A percentile compares a stretch with the other conserved stretches of the same genome.
phyloP scores from a whole-genome alignment of 164 flowering plant genomes.

The Liriodendron chinense region DNA sequence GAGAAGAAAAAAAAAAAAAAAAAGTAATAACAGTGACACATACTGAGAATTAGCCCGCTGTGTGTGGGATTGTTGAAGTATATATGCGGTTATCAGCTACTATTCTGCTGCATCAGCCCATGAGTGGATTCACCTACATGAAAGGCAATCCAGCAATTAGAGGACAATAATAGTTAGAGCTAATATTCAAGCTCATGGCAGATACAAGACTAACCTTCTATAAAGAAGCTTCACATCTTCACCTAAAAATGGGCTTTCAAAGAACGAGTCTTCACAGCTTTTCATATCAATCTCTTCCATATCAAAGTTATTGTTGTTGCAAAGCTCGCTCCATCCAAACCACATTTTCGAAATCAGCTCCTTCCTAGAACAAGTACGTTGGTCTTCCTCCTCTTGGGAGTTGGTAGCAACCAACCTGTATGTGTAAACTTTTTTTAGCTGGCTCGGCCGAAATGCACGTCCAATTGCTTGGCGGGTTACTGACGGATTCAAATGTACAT shows the following conservation, averaged over 20 bases:
- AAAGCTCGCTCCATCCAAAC: constrained; percentile 80
- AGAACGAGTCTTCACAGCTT: constrained; percentile 56
- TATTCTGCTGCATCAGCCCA: neutral
- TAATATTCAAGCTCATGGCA: too few relatives aligned
- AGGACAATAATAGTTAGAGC: neutral
- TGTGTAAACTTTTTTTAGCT: constrained; percentile 55
- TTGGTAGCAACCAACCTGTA: constrained; percentile 76
- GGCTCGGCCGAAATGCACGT: constrained; percentile 95
- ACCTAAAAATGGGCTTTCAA: constrained; percentile 45
- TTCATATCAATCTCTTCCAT: constrained; percentile 48
- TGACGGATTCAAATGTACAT: constrained; percentile 85
- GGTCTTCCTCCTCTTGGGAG: constrained; percentile 79
- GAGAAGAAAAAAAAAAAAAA: neutral
- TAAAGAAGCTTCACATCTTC: constrained; percentile 55
- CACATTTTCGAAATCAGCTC: constrained; percentile 77
- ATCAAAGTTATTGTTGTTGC: constrained; percentile 37
- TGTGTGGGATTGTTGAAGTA: neutral
- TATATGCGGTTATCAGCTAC: neutral
- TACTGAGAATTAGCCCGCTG: neutral
- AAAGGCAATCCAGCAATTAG: neutral
- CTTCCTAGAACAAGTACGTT: constrained; percentile 65
- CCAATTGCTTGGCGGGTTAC: constrained; percentile 86
- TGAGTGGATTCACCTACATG: neutral
- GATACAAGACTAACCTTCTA: constrained; percentile 49
- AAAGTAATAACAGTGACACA: neutral